These are phyloP conservation scores for Fusarium ramigenum DNA, from an alignment of 2,329 filamentous ascomycete genomes.

Conservation along the genomic window DNA sequence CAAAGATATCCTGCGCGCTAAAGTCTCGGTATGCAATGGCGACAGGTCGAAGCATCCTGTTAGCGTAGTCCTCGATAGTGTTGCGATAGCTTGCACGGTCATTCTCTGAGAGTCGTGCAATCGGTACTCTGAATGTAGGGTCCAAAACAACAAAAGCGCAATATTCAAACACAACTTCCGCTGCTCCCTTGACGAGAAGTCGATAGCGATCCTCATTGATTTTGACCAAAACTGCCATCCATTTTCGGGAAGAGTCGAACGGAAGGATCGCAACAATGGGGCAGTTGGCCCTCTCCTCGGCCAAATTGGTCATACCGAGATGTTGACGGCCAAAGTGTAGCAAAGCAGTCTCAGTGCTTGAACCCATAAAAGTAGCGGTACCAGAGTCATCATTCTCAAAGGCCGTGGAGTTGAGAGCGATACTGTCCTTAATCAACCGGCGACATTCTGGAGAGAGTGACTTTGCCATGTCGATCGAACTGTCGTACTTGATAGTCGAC, in stretches of 20 bases:
- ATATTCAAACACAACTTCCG: slow-evolving; percentile 62
- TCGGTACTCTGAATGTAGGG: slow-evolving; percentile 49
- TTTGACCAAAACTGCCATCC: slow-evolving; percentile 64
- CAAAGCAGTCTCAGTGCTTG: slow-evolving; percentile 65
- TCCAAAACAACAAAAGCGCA: slow-evolving; percentile 57
- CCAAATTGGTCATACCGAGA: slow-evolving; percentile 56
- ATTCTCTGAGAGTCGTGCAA: slow-evolving; percentile 44
- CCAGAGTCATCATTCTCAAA: slow-evolving; percentile 58
- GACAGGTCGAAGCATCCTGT: slow-evolving; percentile 77
- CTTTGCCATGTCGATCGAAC: slow-evolving; percentile 44
- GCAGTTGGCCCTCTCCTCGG: slow-evolving; percentile 57
- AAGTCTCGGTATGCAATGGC: slow-evolving; percentile 80
- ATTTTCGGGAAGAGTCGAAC: slow-evolving; percentile 64
- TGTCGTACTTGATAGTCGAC: slow-evolving; percentile 38
- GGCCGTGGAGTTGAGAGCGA: slow-evolving; percentile 62
- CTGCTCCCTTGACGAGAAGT: slow-evolving; percentile 66
- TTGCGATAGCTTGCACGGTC: slow-evolving; percentile 46
- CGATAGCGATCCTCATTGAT: slow-evolving; percentile 58
- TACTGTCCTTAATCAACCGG: slow-evolving; percentile 51
- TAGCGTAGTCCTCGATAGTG: slow-evolving; percentile 64
- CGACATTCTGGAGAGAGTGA: slow-evolving; percentile 48
- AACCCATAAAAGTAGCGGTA: slow-evolving; percentile 58
- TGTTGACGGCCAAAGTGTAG: slow-evolving; percentile 61
- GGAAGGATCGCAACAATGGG: slow-evolving; percentile 60
- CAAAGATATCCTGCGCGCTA: slow-evolving; percentile 72